A percentile compares a stretch with the other conserved stretches of the same genome.
Evolutionary conservation across 441 rosid species (phyloP).

Genomic region (Adansonia rubrostipa): DNA sequence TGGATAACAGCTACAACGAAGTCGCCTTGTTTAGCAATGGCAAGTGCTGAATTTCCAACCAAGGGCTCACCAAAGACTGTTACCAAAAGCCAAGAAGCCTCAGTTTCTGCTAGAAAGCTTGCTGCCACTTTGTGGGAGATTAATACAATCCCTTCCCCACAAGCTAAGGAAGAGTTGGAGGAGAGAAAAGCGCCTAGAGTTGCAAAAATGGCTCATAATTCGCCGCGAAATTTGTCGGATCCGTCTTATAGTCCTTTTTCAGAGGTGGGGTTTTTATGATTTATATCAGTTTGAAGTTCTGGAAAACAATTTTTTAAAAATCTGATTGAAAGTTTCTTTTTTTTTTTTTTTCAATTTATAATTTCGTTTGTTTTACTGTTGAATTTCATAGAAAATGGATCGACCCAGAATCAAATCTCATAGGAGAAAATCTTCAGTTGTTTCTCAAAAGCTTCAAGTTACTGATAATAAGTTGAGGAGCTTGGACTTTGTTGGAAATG

Average conservation of each 20-base stretch:
- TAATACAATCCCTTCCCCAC: constrained; percentile 54
- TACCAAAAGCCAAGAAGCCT: constrained; percentile 42
- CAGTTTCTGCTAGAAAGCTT: constrained; percentile 77
- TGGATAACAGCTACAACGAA: constrained; percentile 50
- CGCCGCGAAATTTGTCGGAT: constrained; percentile 57
- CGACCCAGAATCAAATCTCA: constrained; percentile 36
- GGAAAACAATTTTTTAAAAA: background rate
- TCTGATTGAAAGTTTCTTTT: background rate
- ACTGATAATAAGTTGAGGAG: constrained; percentile 41
- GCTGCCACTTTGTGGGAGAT: constrained; percentile 92
- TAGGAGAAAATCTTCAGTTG: constrained; percentile 43
- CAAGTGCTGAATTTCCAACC: constrained; percentile 37
- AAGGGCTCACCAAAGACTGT: constrained; percentile 30
- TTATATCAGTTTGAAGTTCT: constrained; percentile 9
- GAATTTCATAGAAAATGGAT: constrained; percentile 47
- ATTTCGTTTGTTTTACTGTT: background rate
- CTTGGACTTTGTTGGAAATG: constrained; percentile 40
- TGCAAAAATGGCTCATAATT: constrained; percentile 29
- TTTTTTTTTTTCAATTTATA: background rate
- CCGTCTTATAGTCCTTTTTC: constrained; percentile 51
- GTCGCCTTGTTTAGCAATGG: constrained; percentile 51
- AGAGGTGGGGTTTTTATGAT: constrained; percentile 49
- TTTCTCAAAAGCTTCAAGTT: constrained; percentile 44
- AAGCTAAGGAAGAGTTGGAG: constrained; percentile 33
- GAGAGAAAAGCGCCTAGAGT: constrained; percentile 40